A percentile compares a stretch with the other conserved stretches of the same genome.
Evolutionary conservation across 345 rosid species (phyloP).

Genomic region (Clausena lansium): DNA sequence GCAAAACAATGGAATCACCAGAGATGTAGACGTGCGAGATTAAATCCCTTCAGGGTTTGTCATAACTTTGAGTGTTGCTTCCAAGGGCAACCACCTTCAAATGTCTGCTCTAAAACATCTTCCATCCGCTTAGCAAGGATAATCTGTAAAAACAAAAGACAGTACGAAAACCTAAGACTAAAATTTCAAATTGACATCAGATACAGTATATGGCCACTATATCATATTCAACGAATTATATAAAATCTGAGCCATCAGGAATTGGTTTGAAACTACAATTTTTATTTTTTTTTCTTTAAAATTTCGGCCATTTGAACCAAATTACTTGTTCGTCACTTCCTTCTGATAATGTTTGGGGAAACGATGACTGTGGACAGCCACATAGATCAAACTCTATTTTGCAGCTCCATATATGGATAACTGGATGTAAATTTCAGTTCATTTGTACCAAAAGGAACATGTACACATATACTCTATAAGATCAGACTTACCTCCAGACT

Average conservation of each 20-base stretch:
- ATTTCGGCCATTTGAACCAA: background rate
- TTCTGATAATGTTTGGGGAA: background rate
- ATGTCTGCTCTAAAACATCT: constrained; percentile 90
- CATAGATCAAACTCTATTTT: background rate
- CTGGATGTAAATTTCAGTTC: background rate
- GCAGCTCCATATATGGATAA: background rate
- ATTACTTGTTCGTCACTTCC: background rate
- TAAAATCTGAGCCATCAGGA: constrained; percentile 3
- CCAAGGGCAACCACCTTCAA: constrained; percentile 98
- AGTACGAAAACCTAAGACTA: background rate
- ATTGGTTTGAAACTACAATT: background rate
- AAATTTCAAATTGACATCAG: background rate
- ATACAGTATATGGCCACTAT: background rate
- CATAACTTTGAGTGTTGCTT: constrained; percentile 74
- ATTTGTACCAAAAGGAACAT: background rate
- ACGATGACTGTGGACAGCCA: background rate
- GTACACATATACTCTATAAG: background rate
- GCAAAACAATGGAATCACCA: background rate
- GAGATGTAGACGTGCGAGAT: background rate
- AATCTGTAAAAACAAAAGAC: constrained; percentile 42
- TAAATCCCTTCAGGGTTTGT: constrained; percentile 18
- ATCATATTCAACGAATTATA: background rate
- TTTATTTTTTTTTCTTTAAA: background rate
- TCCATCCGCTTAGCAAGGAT: constrained; percentile 89
- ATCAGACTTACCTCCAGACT: constrained; percentile 67